phyloP scores from a whole-genome alignment of 2,329 filamentous ascomycete species.

The Pseudogymnoascus sp. region DNA sequence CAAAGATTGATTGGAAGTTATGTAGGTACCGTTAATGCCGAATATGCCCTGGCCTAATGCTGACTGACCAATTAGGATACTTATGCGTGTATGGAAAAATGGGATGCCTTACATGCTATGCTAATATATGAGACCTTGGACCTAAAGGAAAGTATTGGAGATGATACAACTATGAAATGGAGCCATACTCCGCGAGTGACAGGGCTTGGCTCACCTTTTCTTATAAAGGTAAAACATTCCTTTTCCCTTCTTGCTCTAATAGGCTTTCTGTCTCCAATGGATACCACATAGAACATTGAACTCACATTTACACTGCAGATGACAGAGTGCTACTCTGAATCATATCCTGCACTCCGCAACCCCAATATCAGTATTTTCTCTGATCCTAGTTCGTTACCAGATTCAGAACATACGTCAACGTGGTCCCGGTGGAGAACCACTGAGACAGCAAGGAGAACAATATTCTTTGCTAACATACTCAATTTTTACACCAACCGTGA shows the following conservation, averaged over 20 bases:
- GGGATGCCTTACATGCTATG: constrained; percentile 22
- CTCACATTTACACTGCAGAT: neutral
- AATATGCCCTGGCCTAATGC: neutral
- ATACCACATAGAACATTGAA: neutral
- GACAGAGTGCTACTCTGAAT: too few species aligned
- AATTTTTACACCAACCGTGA: too few species aligned
- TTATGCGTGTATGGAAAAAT: constrained; percentile 14
- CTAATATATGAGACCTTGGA: constrained; percentile 20
- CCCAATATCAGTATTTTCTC: too few species aligned
- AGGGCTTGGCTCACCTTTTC: too few species aligned
- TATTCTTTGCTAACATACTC: too few species aligned
- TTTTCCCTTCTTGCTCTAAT: neutral
- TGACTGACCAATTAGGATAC: neutral
- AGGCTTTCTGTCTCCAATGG: neutral
- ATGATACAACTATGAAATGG: constrained; percentile 13
- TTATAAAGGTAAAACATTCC: neutral
- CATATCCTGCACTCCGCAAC: too few species aligned
- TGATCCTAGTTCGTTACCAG: too few species aligned
- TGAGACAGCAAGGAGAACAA: too few species aligned
- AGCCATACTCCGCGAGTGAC: constrained; percentile 10
- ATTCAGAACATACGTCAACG: too few species aligned
- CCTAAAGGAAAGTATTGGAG: constrained; percentile 8
- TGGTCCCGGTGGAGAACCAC: too few species aligned
- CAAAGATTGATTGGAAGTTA: constrained; percentile 16
- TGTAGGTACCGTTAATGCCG: neutral